Evolutionary conservation across 2,329 filamentous ascomycete species (phyloP), one percentile per base, ranked within the genome.

Genomic region (Fusarium oligoseptatum): DNA sequence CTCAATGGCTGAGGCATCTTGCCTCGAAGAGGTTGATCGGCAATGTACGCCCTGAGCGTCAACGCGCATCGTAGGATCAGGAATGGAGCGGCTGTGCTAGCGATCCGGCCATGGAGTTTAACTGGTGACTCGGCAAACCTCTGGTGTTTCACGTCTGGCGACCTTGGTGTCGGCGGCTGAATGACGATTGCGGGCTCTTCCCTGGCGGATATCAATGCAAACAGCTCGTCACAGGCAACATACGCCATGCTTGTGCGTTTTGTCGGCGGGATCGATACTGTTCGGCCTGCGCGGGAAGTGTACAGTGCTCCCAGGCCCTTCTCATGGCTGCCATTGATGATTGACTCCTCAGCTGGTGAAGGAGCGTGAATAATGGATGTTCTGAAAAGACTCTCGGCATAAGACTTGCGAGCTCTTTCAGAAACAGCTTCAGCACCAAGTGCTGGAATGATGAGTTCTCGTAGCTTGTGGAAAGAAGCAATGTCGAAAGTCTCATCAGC

Each of bases 21-120:
- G 0, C 97, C 95, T 15, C 97, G 89, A 22, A 99, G 86, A 1
- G 96, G 95, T 80, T 98, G 96, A 81, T 99, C 97, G 5, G 95
- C 94, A 55, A 97, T 92, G 80, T 97, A 98, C 1, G 92, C 88
- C 66, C 94, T 92, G n/a, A 98, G 84, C 0, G 94, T 92, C 17
- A 98, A 86, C 0, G 94, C 95, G 14, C 93, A 91, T 3, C 97
- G 92, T 2, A 98, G 86, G 52, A 98, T 92, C 3, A 98, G 87
- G 78, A 94, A 96, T 0, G 95, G 95, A 0, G 94, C 92, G 1
- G 92, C 90, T 4, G 93, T 93, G 79, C 91, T 89, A 0, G 96
- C 93, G 17, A 98, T 90, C 14, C 90, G 87, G 45, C 89, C 82
- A 68, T 87, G 85, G 12, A 87, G 81, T 2, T 81, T 78, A 20